Evolutionary conservation across 176 grass and related monocot genomes (phyloP).

Genomic region (Juncus effusus): DNA sequence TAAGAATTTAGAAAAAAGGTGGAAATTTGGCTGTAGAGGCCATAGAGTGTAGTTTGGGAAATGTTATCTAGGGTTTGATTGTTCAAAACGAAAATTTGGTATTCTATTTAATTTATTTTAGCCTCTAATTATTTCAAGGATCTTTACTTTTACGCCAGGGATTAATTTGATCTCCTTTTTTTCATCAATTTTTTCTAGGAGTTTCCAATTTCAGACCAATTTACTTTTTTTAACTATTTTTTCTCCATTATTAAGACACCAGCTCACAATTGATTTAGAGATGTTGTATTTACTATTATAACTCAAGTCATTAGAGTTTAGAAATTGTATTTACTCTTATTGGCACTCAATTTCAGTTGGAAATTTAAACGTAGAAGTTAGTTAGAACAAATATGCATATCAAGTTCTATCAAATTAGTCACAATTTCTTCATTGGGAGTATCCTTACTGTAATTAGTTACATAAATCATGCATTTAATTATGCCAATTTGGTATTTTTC

Average conservation of each 20-base stretch:
- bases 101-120: not conserved
- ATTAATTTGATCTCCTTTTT: not conserved
- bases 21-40: not conserved
- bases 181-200: too few species aligned
- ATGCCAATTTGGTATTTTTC: conserved; percentile 3
- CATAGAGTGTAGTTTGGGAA: conserved; percentile 11
- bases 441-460: too few species aligned
- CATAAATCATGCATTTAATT: not conserved
- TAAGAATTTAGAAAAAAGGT: not conserved
- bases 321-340: too few species aligned
- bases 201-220: conserved; percentile 1
- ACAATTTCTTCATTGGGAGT: too few species aligned
- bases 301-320: too few species aligned
- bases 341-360: too few species aligned
- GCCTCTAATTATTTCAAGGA: not conserved
- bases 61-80: conserved; percentile 14
- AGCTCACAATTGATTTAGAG: too few species aligned
- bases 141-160: conserved; percentile 1
- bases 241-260: too few species aligned
- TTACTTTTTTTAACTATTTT: not conserved
- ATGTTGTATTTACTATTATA: too few species aligned
- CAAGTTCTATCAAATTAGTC: too few species aligned
- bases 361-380: too few species aligned
- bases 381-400: too few species aligned
- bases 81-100: not conserved